phyloP scores from a whole-genome alignment of 208 protist genomes.

The Crithidia expoeki region DNA sequence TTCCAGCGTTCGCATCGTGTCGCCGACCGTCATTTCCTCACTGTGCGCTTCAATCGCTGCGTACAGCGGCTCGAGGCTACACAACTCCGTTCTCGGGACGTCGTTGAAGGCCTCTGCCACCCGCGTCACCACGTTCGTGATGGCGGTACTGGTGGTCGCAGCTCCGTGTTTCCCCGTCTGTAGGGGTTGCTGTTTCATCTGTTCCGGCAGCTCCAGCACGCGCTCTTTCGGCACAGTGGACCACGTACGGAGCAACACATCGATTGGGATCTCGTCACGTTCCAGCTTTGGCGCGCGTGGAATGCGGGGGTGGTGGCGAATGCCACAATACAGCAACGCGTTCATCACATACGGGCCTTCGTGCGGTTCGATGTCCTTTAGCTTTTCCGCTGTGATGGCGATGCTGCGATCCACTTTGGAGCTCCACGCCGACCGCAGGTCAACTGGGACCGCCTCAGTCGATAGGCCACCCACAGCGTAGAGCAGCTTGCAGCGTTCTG shows the following conservation, averaged over 20 bases:
- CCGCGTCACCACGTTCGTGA: constrained; percentile 57
- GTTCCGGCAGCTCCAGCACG: constrained; percentile 78
- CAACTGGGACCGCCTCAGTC: constrained; percentile 40
- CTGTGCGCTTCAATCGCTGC: constrained; percentile 61
- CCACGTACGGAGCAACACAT: constrained; percentile 83
- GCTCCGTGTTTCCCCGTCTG: constrained; percentile 26
- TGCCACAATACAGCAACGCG: constrained; percentile 71
- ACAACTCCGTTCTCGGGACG: constrained; percentile 37
- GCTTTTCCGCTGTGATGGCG: constrained; percentile 50
- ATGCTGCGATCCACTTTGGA: constrained; percentile 64
- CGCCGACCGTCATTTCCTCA: constrained; percentile 59
- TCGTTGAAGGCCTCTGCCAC: constrained; percentile 59
- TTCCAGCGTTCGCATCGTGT: constrained; percentile 59
- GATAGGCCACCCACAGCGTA: constrained; percentile 69
- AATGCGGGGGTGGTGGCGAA: constrained; percentile 75
- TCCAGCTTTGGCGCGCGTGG: constrained; percentile 39
- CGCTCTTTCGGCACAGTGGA: constrained; percentile 66
- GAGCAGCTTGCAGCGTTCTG: constrained; percentile 78
- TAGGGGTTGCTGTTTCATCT: constrained; percentile 72
- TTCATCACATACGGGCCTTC: constrained; percentile 84
- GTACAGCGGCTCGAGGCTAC: constrained; percentile 74
- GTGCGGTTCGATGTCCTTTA: constrained; percentile 62
- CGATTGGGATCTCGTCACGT: constrained; percentile 67
- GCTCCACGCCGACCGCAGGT: constrained; percentile 59
- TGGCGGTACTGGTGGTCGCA: constrained; percentile 26